These are phyloP conservation scores for Penicillium sp. DNA, from an alignment of 2,329 filamentous ascomycete genomes.

Conservation along the genomic window DNA sequence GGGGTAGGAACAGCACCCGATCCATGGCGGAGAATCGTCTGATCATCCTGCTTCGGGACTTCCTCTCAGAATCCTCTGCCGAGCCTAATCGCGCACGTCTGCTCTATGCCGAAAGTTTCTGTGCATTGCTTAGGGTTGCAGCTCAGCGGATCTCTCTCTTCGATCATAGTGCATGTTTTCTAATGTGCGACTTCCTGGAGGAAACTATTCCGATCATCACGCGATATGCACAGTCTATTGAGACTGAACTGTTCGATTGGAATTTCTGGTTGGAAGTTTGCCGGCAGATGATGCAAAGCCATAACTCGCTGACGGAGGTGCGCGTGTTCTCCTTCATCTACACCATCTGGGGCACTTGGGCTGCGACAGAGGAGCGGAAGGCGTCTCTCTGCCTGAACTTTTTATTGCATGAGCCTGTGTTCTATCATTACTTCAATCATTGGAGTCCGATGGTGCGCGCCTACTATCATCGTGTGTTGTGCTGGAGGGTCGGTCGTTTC, in stretches of 20 bases:
- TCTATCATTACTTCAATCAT: slow-evolving; percentile 83
- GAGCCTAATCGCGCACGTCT: slow-evolving; percentile 60
- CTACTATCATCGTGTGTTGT: slow-evolving; percentile 87
- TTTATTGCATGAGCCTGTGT: slow-evolving; percentile 72
- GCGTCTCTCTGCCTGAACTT: slow-evolving; percentile 71
- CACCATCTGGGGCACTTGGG: slow-evolving; percentile 73
- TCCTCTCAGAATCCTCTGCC: slow-evolving; percentile 65
- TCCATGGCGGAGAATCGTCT: slow-evolving; percentile 88
- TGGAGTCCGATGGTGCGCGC: slow-evolving; percentile 96
- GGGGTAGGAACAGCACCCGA: slow-evolving; percentile 67
- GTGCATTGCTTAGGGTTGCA: slow-evolving; percentile 69
- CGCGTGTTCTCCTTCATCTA: slow-evolving; percentile 81
- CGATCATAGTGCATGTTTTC: slow-evolving; percentile 81
- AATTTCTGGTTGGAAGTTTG: slow-evolving; percentile 82
- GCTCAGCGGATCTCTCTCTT: slow-evolving; percentile 76
- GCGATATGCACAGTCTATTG: slow-evolving; percentile 57
- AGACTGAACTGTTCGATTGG: slow-evolving; percentile 57
- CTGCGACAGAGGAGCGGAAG: slow-evolving; percentile 67
- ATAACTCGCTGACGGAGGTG: slow-evolving; percentile 89
- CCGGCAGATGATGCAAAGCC: slow-evolving; percentile 74
- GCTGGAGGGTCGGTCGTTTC: slow-evolving; percentile 83
- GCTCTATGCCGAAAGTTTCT: slow-evolving; percentile 76
- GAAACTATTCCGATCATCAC: slow-evolving; percentile 71
- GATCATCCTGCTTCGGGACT: slow-evolving; percentile 78
- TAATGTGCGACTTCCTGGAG: slow-evolving; percentile 87